phyloP scores from a whole-genome alignment of 2,329 filamentous ascomycete species.

The Colletotrichum sp. region DNA sequence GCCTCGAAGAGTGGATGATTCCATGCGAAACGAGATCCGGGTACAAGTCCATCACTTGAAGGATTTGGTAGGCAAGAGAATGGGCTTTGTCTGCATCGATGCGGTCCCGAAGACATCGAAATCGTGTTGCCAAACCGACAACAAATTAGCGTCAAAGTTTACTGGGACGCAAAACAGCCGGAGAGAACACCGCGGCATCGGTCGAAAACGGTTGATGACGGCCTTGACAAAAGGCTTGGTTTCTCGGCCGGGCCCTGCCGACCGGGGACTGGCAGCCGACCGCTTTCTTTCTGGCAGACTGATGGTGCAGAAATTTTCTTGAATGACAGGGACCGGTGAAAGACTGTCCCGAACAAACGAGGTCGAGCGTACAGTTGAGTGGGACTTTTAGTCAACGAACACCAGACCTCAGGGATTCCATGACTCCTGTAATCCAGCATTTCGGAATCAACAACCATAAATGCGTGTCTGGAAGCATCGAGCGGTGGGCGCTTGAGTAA shows the following conservation, averaged over 20 bases:
- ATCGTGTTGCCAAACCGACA: not conserved
- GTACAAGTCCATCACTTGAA: not conserved
- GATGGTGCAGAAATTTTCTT: not conserved
- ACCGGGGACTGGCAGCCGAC: not conserved
- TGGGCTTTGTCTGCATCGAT: not conserved
- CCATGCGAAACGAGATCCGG: not conserved
- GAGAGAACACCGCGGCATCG: not conserved
- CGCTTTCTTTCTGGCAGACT: not conserved
- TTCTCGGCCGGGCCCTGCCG: not conserved
- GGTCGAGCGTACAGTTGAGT: not conserved
- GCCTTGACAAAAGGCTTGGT: not conserved
- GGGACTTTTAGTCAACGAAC: slow-evolving; percentile 9
- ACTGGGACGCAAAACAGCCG: not conserved
- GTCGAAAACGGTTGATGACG: not conserved
- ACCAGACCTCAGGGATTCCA: not conserved
- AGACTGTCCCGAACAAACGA: not conserved
- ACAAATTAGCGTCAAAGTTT: not conserved
- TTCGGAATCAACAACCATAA: not conserved
- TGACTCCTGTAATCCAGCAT: not conserved
- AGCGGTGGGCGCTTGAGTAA: not conserved
- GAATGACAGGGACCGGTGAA: not conserved
- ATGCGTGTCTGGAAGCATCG: not conserved
- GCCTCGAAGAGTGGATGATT: not conserved
- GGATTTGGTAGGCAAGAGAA: not conserved
- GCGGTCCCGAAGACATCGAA: not conserved